Conservation (phyloP, 495 filamentous ascomycete genomes). For the Copromyces sp. region DNA sequence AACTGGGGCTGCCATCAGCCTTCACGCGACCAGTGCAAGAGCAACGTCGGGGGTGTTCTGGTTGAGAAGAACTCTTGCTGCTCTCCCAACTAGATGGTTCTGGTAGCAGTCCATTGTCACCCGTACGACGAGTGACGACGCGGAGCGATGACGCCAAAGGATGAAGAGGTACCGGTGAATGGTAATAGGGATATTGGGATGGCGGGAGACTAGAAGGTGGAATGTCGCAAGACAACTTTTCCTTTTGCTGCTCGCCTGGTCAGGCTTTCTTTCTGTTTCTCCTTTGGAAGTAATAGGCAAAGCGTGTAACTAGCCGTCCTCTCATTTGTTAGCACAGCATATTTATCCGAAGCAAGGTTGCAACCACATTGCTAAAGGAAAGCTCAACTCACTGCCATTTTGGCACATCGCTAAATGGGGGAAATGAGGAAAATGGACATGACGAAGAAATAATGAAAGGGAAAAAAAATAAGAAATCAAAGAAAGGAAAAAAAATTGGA, state of each 20-base stretch:
- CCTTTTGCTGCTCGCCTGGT: neutral
- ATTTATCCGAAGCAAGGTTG: neutral
- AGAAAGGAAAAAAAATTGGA: neutral
- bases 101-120: no score
- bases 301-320: neutral
- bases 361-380: neutral
- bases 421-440: neutral
- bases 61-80: no score
- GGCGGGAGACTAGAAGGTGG: neutral
- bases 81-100: no score
- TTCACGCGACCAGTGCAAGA: no score
- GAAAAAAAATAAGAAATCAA: no score
- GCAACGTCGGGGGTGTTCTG: no score
- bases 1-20: no score
- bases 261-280: neutral
- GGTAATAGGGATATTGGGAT: no score
- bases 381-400: rapidly evolving
- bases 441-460: neutral
- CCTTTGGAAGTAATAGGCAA: neutral
- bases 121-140: no score
- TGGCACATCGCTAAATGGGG: neutral
- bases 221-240: neutral
- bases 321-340: neutral
- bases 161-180: no score
- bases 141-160: no score